Conservation (phyloP, 495 filamentous ascomycete species). For the Trypethelium eluteriae region DNA sequence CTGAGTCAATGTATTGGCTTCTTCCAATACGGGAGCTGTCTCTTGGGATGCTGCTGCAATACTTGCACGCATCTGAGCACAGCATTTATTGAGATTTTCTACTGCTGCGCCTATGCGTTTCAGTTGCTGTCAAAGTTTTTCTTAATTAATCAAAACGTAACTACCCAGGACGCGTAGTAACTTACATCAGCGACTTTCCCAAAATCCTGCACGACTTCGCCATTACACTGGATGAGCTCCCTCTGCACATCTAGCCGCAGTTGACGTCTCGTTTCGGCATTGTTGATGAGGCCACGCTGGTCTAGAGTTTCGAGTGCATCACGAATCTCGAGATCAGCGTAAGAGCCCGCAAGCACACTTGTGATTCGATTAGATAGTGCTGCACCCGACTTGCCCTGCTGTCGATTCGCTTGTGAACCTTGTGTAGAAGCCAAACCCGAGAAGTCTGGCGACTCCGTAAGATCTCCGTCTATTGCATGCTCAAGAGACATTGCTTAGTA, state of each 20-base stretch:
- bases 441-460: constrained; percentile 10
- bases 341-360: constrained; percentile 80
- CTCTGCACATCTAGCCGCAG: constrained; percentile 80
- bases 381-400: neutral
- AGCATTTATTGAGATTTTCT: constrained; percentile 67
- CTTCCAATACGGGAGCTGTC: constrained; percentile 68
- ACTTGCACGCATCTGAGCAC: constrained; percentile 70
- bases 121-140: constrained; percentile 58
- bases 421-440: constrained; percentile 26
- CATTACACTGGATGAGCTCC: constrained; percentile 90
- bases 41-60: constrained; percentile 66
- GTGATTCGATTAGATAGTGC: constrained; percentile 69
- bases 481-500: neutral
- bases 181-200: constrained; percentile 80
- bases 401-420: constrained; percentile 34
- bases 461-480: neutral
- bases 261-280: constrained; percentile 67
- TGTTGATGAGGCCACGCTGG: constrained; percentile 62
- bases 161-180: constrained; percentile 2
- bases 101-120: constrained; percentile 76
- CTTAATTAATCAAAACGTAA: neutral
- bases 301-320: constrained; percentile 76
- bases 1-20: constrained; percentile 63
- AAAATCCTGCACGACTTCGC: constrained; percentile 82
- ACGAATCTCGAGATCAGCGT: constrained; percentile 84